Evolutionary conservation across 805 yeast genomes (phyloP).

Genomic region (Suhomyces sp.): DNA sequence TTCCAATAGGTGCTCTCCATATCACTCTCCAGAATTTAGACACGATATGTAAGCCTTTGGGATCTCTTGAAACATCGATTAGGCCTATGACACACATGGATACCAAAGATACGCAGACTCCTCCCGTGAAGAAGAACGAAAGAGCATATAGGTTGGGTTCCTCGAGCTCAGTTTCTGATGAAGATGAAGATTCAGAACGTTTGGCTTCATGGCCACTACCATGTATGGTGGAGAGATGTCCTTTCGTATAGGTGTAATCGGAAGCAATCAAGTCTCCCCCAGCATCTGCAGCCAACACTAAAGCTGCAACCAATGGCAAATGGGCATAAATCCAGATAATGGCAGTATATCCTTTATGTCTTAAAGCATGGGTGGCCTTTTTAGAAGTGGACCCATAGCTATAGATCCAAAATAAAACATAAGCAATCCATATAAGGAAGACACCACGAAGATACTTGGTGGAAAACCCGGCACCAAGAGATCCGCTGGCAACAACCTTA

Average conservation of each 20-base stretch:
- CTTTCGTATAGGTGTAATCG: constrained; percentile 16
- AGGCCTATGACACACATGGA: constrained; percentile 42
- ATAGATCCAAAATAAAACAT: constrained; percentile 52
- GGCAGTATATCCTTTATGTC: constrained; percentile 49
- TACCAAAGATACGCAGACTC: constrained; percentile 46
- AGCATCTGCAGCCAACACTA: constrained; percentile 59
- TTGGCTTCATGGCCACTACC: constrained; percentile 6
- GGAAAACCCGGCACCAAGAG: constrained; percentile 48
- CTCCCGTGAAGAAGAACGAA: constrained; percentile 53
- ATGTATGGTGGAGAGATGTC: constrained; percentile 10
- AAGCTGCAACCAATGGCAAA: constrained; percentile 49
- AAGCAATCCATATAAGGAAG: constrained; percentile 48
- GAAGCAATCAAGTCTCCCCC: constrained; percentile 47
- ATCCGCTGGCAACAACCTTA: constrained; percentile 49
- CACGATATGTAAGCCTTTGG: constrained; percentile 26
- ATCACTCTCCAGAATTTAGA: constrained; percentile 39
- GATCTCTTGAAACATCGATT: constrained; percentile 46
- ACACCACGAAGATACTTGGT: constrained; percentile 48
- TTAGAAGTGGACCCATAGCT: constrained; percentile 51
- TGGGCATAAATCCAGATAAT: constrained; percentile 47
- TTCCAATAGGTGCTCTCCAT: constrained; percentile 42
- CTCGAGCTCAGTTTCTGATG: constrained; percentile 17
- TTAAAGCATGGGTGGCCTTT: constrained; percentile 53
- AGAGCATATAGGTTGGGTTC: constrained; percentile 40
- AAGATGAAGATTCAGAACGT: no score